Conservation (phyloP, 2,329 filamentous ascomycete species). For the Knoxdaviesia capensis region DNA sequence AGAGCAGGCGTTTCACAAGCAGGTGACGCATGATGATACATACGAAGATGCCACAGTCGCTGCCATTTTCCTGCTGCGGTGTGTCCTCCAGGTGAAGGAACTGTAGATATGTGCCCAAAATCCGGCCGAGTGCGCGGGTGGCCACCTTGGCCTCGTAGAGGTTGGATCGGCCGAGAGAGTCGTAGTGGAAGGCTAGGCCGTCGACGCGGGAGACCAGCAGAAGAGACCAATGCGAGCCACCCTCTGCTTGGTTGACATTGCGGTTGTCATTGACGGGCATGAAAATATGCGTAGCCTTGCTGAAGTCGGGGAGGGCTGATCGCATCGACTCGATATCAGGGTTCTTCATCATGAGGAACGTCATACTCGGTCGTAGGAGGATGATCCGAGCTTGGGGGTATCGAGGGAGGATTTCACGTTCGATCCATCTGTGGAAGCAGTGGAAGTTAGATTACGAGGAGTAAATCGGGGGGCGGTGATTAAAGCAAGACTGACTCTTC, state of each 20-base stretch:
- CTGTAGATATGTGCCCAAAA: conserved; percentile 46
- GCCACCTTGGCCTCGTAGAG: conserved; percentile 50
- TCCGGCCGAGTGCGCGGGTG: conserved; percentile 43
- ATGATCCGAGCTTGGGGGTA: conserved; percentile 74
- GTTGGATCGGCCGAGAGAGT: conserved; percentile 64
- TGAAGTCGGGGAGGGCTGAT: conserved; percentile 63
- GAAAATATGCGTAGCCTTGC: conserved; percentile 73
- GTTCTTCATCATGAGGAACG: conserved; percentile 71
- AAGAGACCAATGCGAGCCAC: conserved; percentile 85
- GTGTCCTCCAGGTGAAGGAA: conserved; percentile 72
- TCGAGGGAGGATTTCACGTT: conserved; percentile 64
- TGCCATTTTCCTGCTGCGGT: conserved; percentile 80
- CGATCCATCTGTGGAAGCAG: conserved; percentile 43
- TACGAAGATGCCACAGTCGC: conserved; percentile 89
- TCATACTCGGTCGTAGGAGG: conserved; percentile 81
- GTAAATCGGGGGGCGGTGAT: background rate
- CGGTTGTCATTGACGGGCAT: conserved; percentile 82
- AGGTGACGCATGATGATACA: conserved; percentile 89
- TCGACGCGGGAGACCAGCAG: conserved; percentile 79
- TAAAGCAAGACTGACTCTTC: conserved; percentile 47
- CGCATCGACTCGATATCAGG: conserved; percentile 32
- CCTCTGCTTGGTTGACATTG: conserved; percentile 60
- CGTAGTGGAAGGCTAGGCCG: conserved; percentile 89
- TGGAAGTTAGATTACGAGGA: background rate
- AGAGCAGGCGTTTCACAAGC: conserved; percentile 65